Evolutionary conservation across 495 filamentous ascomycete genomes (phyloP), one percentile per base, ranked within the genome.

Genomic region (Xylaria venustula): DNA sequence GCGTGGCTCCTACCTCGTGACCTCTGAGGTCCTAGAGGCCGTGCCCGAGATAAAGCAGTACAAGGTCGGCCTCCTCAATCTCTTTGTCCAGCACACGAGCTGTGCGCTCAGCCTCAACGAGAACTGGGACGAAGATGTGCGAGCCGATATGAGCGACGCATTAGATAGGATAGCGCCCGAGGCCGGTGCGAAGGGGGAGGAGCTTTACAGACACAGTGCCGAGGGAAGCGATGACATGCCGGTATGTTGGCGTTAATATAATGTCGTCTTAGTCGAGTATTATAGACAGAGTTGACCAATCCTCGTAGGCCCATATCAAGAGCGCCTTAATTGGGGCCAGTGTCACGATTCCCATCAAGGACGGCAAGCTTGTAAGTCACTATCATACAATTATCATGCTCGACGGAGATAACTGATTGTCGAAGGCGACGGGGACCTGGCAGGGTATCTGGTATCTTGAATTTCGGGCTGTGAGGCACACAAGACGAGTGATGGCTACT

Each of bases 391-490:
- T 25, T 20, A n/a, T 42, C 19, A 34, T 14, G 9, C 2, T 41
- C 9, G 19, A 47, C 26, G 42, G 17, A 58, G 22, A 30, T 54
- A 8, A 17, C 65, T 62, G 50, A 60, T 45, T 28, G 26, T 22
- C 20, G 30, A 8, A 37, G 77, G 72, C 71, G 1, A 82, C 77
- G 7, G 82, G 83, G 9, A 85, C 81, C 11, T 87, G 86, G 88
- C 87, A 90, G 73, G 92, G 94, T 0, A 91, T 98, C 57, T 98
- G 92, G 92, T 93, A 93, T 71, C 72, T 97, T 64, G 94, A 98
- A 75, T 98, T 98, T 72, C 79, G 94, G 59, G 83, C 83, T 2
- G 77, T 77, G 53, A 90, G 82, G 63, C 93, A 97, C 75, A 78
- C 81, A 40, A 79, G 94, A 63, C 89, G 82, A 69, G 83, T 98